Evolutionary conservation across 2,329 filamentous ascomycete species (phyloP), one percentile per base, ranked within the genome.

Genomic region (Microcyclosporella mali): DNA sequence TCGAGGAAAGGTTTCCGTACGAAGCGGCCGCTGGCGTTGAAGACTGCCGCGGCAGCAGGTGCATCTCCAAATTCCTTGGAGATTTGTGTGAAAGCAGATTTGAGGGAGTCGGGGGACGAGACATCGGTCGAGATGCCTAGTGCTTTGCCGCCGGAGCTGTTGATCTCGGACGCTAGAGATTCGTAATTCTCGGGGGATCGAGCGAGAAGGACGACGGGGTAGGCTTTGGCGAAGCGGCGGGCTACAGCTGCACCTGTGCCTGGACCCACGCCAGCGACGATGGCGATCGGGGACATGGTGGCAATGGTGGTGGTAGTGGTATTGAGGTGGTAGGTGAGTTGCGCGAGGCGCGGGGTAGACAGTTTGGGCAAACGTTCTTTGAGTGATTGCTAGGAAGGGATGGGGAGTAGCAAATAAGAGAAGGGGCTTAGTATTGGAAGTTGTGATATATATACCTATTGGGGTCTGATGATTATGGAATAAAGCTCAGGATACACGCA

Each of bases 121-220:
- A 82, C 73, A 56, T 88, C 83, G 1, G 84, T 75, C 4, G 75
- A 73, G 55, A 90, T 77, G 11, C 85, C 84, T 10, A 88, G 66
- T 1, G 85, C 86, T 36, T 76, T 73, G 2, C 86, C 85, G 9
- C 85, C 85, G 0, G 67, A 62, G 4, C 67, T 61, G 43, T 80
- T 80, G 66, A 92, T 88, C 53, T 87, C 83, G 2, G 74, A 61
- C 6, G 85, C 81, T 2, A 87, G 72, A n/a, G 71, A 66, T 43
- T 78, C 71, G 65, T 81, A 87, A 62, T 74, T 85, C 32, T 78
- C 73, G 0, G 80, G 72, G 12, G 70, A 79, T 37, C 85, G 81
- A 10, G 85, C 79, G n/a, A 90, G 75, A 1, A 90, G 71, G 1
- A 85, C 82, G 1, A 90, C 82, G 0, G 84, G 78, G 58, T 90